Percentiles rank a stretch among this genome's conserved stretches.
These are phyloP conservation scores for Mallotus japonicus DNA, from an alignment of 441 rosid species.

Conservation along the genomic window DNA sequence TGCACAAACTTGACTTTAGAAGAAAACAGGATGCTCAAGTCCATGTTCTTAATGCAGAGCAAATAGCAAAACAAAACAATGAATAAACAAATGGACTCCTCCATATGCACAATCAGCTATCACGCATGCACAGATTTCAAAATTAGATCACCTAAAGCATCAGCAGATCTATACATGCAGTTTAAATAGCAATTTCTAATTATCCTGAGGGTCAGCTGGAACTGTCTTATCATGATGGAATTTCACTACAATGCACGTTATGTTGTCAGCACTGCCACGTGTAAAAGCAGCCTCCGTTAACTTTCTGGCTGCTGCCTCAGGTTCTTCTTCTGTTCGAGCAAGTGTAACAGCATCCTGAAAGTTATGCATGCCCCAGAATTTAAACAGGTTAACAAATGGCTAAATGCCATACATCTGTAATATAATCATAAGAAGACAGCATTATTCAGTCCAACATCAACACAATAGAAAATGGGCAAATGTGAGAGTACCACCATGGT, in stretches of 20 bases:
- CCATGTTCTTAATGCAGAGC: constrained; percentile 12
- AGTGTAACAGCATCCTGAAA: constrained; percentile 82
- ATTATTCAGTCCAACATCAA: too few relatives aligned
- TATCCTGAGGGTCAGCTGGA: constrained; percentile 28
- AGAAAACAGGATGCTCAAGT: background rate
- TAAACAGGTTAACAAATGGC: background rate
- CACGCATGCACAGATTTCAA: constrained; percentile 28
- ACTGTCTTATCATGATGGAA: constrained; percentile 55
- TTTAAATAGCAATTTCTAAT: constrained; percentile 19
- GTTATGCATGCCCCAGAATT: background rate
- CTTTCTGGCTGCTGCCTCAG: constrained; percentile 82
- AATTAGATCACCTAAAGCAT: constrained; percentile 2
- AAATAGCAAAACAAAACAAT: constrained; percentile 25
- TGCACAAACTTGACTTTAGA: background rate
- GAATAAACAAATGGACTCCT: constrained; percentile 40
- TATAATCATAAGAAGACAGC: too few relatives aligned
- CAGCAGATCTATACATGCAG: constrained; percentile 25
- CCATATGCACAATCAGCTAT: constrained; percentile 31
- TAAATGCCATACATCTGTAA: too few relatives aligned
- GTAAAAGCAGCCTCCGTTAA: constrained; percentile 80
- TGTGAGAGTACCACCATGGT: too few relatives aligned
- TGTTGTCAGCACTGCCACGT: constrained; percentile 92
- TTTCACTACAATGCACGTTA: constrained; percentile 91
- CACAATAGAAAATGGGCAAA: too few relatives aligned
- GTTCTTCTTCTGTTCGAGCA: constrained; percentile 72